A percentile compares a stretch with the other conserved stretches of the same genome.
Evolutionary conservation across 306 rosid species (phyloP).

Genomic region (Quercus rubra): DNA sequence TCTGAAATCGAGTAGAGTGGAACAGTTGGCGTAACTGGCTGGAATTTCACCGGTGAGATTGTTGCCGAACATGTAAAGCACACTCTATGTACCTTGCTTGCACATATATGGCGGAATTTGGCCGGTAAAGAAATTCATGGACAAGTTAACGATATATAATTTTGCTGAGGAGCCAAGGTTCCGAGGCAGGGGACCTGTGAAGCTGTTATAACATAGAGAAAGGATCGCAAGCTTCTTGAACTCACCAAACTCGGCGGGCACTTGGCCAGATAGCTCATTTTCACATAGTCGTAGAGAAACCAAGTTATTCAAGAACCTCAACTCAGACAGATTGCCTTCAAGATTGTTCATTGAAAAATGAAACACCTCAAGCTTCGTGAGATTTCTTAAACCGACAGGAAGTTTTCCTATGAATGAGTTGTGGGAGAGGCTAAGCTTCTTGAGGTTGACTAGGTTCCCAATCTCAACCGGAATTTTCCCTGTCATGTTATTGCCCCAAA

Average conservation of each 20-base stretch:
- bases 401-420: constrained; percentile 59
- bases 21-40: constrained; percentile 47
- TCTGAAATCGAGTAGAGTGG: constrained; percentile 45
- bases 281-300: too few relatives aligned
- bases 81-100: constrained; percentile 44
- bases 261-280: too few relatives aligned
- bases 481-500: constrained; percentile 43
- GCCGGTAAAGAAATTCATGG: constrained; percentile 68
- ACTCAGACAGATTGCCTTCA: constrained; percentile 59
- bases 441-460: constrained; percentile 59
- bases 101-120: constrained; percentile 86
- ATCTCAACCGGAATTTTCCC: constrained; percentile 70
- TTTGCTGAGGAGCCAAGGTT: constrained; percentile 65
- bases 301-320: neutral
- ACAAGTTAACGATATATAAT: constrained; percentile 54
- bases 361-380: constrained; percentile 36
- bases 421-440: constrained; percentile 64
- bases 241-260: too few relatives aligned
- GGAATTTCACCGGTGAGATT: constrained; percentile 80
- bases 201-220: constrained; percentile 21
- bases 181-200: constrained; percentile 70
- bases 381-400: constrained; percentile 15
- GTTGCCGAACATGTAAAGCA: constrained; percentile 58
- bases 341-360: constrained; percentile 60
- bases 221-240: too few relatives aligned